A percentile compares a stretch with the other conserved stretches of the same genome.
Conservation (phyloP, 305 asterid species). For the Vinca major region DNA sequence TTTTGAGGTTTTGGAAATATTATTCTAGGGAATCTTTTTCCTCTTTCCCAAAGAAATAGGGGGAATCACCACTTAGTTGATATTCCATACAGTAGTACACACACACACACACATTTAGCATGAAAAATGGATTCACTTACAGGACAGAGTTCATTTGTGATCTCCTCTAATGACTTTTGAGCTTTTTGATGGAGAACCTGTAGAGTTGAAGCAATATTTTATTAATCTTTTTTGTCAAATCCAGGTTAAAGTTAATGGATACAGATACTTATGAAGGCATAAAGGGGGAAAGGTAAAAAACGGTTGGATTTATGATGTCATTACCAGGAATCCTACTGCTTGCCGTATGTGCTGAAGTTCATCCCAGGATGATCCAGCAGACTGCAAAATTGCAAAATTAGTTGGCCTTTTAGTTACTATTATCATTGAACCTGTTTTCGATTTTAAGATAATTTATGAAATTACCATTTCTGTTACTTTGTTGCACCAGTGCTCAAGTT, state of each 20-base stretch:
- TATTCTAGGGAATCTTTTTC: background rate
- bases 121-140: conserved; percentile 30
- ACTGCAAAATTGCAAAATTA: conserved; percentile 32
- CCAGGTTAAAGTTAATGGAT: background rate
- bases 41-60: background rate
- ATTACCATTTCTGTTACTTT: conserved; percentile 63
- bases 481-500: conserved; percentile 73
- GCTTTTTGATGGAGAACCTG: conserved; percentile 90
- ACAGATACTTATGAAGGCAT: background rate
- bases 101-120: no score
- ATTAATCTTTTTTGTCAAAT: background rate
- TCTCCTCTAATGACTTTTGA: conserved; percentile 75
- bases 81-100: background rate
- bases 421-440: background rate
- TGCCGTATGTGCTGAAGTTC: conserved; percentile 91
- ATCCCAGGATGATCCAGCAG: conserved; percentile 80
- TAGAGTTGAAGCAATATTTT: conserved; percentile 20
- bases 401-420: conserved; percentile 15
- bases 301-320: conserved; percentile 10
- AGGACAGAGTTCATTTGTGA: conserved; percentile 75
- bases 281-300: background rate
- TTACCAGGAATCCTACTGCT: conserved; percentile 94
- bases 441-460: background rate
- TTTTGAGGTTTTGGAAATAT: background rate
- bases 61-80: conserved; percentile 1